These are phyloP conservation scores for Dothistroma septosporum DNA, from an alignment of 2,329 filamentous ascomycete species.

Conservation along the genomic window DNA sequence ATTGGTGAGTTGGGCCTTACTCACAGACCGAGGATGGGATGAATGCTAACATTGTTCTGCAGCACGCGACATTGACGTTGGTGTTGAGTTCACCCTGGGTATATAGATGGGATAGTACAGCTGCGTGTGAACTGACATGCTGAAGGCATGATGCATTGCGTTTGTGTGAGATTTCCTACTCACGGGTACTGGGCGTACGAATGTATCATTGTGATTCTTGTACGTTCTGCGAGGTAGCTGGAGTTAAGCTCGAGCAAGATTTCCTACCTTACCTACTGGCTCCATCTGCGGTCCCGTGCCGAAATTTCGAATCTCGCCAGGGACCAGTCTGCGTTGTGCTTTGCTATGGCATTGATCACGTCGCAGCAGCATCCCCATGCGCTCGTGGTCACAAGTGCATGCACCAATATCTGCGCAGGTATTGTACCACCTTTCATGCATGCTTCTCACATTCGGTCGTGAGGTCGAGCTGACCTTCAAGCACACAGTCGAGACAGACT, in stretches of 20 bases:
- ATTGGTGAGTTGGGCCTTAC: slow-evolving; percentile 62
- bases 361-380: too few relatives aligned
- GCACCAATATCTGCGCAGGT: too few relatives aligned
- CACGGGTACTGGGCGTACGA: not conserved
- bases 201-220: slow-evolving; percentile 1
- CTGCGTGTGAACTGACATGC: not conserved
- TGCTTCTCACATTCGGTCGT: too few relatives aligned
- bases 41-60: slow-evolving; percentile 25
- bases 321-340: not conserved
- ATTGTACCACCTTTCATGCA: too few relatives aligned
- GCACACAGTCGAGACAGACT: too few relatives aligned
- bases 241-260: not conserved
- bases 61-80: slow-evolving; percentile 95
- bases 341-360: too few relatives aligned
- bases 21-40: slow-evolving; percentile 5
- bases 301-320: not conserved
- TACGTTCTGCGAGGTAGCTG: not conserved
- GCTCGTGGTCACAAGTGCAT: too few relatives aligned
- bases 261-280: too few relatives aligned
- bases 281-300: too few relatives aligned
- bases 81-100: slow-evolving; percentile 89
- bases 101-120: slow-evolving; percentile 58
- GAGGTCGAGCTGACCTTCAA: too few relatives aligned
- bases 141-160: not conserved
- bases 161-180: slow-evolving; percentile 3